Evolutionary conservation across 768 basidiomycete species (phyloP).

Genomic region (Pulveroboletus sp.): DNA sequence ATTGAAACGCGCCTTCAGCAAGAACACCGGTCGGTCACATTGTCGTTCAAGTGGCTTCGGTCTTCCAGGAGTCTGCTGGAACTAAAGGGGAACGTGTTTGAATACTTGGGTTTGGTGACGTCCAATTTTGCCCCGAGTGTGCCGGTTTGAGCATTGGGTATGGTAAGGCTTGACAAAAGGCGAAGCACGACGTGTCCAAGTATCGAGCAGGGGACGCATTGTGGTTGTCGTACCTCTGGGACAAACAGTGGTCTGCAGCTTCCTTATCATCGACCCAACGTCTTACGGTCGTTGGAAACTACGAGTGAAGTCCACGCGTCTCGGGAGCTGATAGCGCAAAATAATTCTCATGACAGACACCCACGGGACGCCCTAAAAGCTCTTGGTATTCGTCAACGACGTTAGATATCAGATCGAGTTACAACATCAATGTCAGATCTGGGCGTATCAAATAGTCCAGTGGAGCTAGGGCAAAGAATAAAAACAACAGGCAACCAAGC

Average conservation of each 20-base stretch:
- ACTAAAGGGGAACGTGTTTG: too few species aligned
- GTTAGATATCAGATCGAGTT: too few species aligned
- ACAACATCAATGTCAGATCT: conserved; percentile 4
- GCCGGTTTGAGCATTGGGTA: too few species aligned
- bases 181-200: too few species aligned
- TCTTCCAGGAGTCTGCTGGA: too few species aligned
- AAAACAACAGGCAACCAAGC: conserved; percentile 8
- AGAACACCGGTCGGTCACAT: not conserved
- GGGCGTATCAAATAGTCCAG: conserved; percentile 11
- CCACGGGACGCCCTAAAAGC: too few species aligned
- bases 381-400: too few species aligned
- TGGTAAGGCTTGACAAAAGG: not conserved
- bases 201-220: not conserved
- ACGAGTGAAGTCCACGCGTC: too few species aligned
- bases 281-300: not conserved
- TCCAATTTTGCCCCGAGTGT: too few species aligned
- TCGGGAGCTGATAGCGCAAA: too few species aligned
- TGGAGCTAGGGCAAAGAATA: conserved; percentile 5
- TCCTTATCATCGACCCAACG: not conserved
- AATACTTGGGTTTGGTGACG: too few species aligned
- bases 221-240: not conserved
- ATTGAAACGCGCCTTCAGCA: not conserved
- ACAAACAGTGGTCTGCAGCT: not conserved
- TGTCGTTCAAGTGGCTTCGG: not conserved
- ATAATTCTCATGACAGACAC: too few species aligned